Evolutionary conservation across 2,329 filamentous ascomycete genomes (phyloP).

Genomic region (Stagonosporopsis cucurbitacearum): DNA sequence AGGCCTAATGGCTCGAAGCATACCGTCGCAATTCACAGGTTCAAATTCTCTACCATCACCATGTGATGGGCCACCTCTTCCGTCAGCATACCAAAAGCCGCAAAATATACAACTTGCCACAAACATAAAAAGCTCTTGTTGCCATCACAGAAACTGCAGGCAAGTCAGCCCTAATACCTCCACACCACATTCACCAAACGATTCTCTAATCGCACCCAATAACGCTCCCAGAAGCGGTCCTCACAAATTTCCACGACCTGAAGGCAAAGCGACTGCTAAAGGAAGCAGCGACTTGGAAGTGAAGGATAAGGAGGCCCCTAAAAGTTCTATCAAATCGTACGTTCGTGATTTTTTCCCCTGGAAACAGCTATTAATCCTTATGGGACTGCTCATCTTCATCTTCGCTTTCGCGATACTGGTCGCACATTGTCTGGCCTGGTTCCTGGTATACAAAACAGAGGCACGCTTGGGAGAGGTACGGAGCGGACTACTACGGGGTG

Average conservation of each 20-base stretch:
- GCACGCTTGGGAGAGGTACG: slow-evolving; percentile 33
- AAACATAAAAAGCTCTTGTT: not conserved
- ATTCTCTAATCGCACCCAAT: not conserved
- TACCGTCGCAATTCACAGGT: not conserved
- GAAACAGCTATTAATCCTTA: slow-evolving; percentile 2
- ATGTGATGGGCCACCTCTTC: slow-evolving; percentile 8
- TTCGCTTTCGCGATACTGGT: slow-evolving; percentile 31
- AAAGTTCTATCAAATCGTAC: not conserved
- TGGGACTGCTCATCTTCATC: slow-evolving; percentile 25
- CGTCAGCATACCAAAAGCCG: not conserved
- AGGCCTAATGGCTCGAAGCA: not conserved
- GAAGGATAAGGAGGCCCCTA: not conserved
- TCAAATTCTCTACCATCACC: slow-evolving; percentile 1
- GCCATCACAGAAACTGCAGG: not conserved
- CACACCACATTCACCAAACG: not conserved
- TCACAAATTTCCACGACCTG: not conserved
- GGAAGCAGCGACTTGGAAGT: too few relatives aligned
- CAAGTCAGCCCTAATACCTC: not conserved
- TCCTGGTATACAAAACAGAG: slow-evolving; percentile 41
- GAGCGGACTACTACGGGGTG: slow-evolving; percentile 31
- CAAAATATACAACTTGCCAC: not conserved
- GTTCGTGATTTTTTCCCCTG: not conserved
- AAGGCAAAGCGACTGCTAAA: not conserved
- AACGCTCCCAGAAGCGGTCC: not conserved
- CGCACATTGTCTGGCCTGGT: slow-evolving; percentile 37